Evolutionary conservation across 2,329 filamentous ascomycete genomes (phyloP).

Genomic region (Claviceps pazoutovae): DNA sequence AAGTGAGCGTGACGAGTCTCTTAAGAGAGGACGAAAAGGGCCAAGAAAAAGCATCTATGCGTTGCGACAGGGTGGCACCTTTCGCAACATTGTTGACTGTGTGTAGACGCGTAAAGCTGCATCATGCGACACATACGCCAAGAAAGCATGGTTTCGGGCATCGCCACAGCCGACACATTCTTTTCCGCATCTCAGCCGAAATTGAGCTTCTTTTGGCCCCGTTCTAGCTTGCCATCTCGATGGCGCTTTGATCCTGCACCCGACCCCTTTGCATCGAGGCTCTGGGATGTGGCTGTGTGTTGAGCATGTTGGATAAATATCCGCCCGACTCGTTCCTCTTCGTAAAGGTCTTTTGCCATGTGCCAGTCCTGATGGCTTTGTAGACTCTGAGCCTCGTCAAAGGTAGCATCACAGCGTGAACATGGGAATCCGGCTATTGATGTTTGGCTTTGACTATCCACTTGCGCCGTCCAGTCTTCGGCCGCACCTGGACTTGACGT

Average conservation of each 20-base stretch:
- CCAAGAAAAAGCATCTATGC: background rate
- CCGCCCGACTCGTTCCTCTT: constrained; percentile 39
- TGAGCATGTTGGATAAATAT: constrained; percentile 30
- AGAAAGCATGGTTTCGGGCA: background rate
- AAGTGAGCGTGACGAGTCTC: background rate
- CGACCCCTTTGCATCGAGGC: constrained; percentile 15
- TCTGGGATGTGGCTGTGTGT: constrained; percentile 19
- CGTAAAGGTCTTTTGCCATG: constrained; percentile 74
- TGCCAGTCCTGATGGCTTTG: constrained; percentile 89
- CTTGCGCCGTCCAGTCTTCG: background rate
- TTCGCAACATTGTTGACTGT: background rate
- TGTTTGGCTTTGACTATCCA: background rate
- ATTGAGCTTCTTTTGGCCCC: constrained; percentile 45
- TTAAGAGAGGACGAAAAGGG: background rate
- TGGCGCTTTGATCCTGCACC: constrained; percentile 27
- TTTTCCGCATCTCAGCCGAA: constrained; percentile 34
- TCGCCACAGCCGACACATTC: background rate
- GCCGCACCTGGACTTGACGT: background rate
- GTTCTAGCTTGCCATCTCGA: constrained; percentile 31
- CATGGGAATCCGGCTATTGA: constrained; percentile 31
- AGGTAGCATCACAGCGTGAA: constrained; percentile 47
- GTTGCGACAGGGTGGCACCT: background rate
- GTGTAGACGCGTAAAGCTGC: background rate
- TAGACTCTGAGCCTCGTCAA: constrained; percentile 42
- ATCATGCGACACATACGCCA: background rate